Base-by-base conservation (phyloP, 805 yeast genomes). In the Candida tammaniensis region DNA sequence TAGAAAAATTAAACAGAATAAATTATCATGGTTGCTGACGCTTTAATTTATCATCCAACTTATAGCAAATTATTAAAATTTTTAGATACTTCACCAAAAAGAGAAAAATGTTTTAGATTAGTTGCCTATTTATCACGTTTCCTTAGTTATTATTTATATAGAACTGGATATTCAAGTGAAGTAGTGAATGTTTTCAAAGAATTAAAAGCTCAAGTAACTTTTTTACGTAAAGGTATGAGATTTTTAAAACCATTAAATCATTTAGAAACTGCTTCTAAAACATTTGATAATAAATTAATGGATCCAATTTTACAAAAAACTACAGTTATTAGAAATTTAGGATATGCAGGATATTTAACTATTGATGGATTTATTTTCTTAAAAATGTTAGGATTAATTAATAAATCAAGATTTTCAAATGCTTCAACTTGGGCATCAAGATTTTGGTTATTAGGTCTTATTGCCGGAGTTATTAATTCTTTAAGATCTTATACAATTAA, bases 81-180 rank as follows among this genome's bases (percentile, higher is more conserved):
- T 53, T 64, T 83, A 43, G 87, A 84, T 51, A 60, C 77, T 31
- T 68, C 82, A 12, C 68, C 80, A 25, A 91, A 91, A 39, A 73
- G 95, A 47, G 96, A 88, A 55, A 88, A 88, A 65, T 58, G 80
- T 10, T 70, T 85, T 51, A 80, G 96, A 47, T 62, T 83, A 35
- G 72, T 86, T 30, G 95, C 91, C 46, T 89, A 89, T 64, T 70
- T 85, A 45, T 74, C 86, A 9, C 70, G 95, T 40, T 83, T 89
- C 57, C 59, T 86, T 28, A 66, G 84, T 12, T 82, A 67, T 57
- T 77, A 79, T 53, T 68, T 76, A 32, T 68, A 69, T 29, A 73
- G 80, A 48, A 62, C 68, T 46, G 86, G 86, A 14, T 75, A 64
- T 51, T 49, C 76, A 18, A 55, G 55, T 36, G 71, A 68, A 34